A percentile compares a stretch with the other conserved stretches of the same genome.
Conservation (phyloP, 352 stramenopile species). For the Globisporangium cylindrosporum region DNA sequence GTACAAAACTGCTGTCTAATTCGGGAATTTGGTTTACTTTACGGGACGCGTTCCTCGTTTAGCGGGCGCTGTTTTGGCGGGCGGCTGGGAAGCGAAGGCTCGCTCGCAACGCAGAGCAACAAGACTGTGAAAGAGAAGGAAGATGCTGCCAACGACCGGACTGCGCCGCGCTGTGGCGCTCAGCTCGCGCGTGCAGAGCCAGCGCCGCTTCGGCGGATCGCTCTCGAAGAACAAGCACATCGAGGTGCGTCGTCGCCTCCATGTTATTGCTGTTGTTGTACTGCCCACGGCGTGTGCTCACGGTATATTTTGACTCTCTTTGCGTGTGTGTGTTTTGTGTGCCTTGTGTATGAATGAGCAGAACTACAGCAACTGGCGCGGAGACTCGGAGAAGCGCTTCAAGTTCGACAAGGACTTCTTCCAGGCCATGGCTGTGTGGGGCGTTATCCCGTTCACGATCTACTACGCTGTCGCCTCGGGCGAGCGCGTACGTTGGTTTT, state of each 20-base stretch:
- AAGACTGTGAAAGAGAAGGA: conserved; percentile 4
- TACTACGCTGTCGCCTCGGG: conserved; percentile 60
- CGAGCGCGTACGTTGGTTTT: conserved; percentile 55
- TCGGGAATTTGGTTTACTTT: not conserved
- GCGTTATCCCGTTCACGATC: conserved; percentile 51
- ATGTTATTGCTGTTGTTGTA: not conserved
- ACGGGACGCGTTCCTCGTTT: too few species aligned
- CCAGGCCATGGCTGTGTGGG: conserved; percentile 44
- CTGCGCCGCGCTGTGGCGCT: conserved; percentile 39
- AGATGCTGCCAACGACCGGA: conserved; percentile 46
- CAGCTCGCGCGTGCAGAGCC: conserved; percentile 52
- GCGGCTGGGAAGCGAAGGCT: conserved; percentile 9
- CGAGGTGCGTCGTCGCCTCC: conserved; percentile 35
- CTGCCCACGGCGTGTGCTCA: conserved; percentile 10
- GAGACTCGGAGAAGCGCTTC: conserved; percentile 83
- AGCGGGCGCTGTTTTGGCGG: conserved; percentile 5
- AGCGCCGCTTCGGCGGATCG: conserved; percentile 72
- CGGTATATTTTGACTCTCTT: not conserved
- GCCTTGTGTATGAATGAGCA: conserved; percentile 15
- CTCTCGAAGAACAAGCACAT: conserved; percentile 85
- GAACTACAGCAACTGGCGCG: conserved; percentile 87
- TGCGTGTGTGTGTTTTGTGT: not conserved
- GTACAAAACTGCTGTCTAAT: not conserved
- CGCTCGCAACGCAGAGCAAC: not conserved
- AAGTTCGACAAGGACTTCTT: conserved; percentile 73